These are phyloP conservation scores for Pseudogymnoascus sp. DNA, from an alignment of 2,329 filamentous ascomycete species.

Conservation along the genomic window DNA sequence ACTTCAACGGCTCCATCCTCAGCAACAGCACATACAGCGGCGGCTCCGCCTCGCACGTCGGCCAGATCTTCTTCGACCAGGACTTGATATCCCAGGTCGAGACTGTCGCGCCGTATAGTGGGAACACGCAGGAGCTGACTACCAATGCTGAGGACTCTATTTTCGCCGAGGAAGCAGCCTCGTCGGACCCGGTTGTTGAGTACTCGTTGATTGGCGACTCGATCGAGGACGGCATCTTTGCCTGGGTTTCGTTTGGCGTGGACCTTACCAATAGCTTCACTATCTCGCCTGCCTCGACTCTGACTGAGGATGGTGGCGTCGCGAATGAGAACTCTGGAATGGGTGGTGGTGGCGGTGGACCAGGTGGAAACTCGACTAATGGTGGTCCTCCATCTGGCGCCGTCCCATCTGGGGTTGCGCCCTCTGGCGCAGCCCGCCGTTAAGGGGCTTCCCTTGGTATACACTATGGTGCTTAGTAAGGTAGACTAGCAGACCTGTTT, in stretches of 20 bases:
- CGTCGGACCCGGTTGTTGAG: slow-evolving; percentile 43
- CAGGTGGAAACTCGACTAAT: background rate
- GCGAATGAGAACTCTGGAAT: background rate
- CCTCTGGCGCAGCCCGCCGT: background rate
- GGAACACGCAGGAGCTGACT: slow-evolving; percentile 38
- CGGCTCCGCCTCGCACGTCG: slow-evolving; percentile 46
- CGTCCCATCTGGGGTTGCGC: background rate
- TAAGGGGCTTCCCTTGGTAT: background rate
- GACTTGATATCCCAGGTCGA: slow-evolving; percentile 44
- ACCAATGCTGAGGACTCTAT: slow-evolving; percentile 40
- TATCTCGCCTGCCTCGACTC: background rate
- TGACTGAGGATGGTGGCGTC: background rate
- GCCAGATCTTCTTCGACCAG: slow-evolving; percentile 57
- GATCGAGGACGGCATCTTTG: slow-evolving; percentile 42
- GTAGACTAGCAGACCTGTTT: background rate
- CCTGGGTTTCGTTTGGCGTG: slow-evolving; percentile 46
- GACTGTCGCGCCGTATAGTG: slow-evolving; percentile 35
- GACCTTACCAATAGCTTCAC: background rate
- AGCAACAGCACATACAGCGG: slow-evolving; percentile 38
- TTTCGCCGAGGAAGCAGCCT: slow-evolving; percentile 38
- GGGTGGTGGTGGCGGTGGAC: background rate
- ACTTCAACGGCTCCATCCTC: slow-evolving; percentile 28
- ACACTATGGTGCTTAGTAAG: background rate
- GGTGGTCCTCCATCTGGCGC: background rate
- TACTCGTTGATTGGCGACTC: slow-evolving; percentile 47